Conservation (phyloP, 1,284 basidiomycete species). For the Puccinia novopanici region DNA sequence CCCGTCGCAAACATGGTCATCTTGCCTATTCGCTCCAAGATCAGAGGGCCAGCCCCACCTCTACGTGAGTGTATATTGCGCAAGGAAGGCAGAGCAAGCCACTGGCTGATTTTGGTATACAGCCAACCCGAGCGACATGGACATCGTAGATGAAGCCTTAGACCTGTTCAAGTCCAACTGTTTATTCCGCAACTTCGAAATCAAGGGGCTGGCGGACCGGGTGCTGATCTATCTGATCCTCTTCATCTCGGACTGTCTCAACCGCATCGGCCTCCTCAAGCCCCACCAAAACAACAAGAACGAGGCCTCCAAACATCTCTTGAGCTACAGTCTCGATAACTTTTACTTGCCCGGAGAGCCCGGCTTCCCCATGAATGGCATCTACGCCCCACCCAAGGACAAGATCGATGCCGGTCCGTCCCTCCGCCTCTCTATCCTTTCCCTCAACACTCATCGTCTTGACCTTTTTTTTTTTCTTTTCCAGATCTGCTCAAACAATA, state of each 20-base stretch:
- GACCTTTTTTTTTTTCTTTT: background rate
- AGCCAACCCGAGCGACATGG: constrained; percentile 75
- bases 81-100: background rate
- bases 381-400: constrained; percentile 79
- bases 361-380: constrained; percentile 86
- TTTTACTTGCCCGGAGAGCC: constrained; percentile 96
- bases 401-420: constrained; percentile 79
- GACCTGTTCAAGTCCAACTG: constrained; percentile 99
- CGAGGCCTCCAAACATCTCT: constrained; percentile 45
- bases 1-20: constrained; percentile 87
- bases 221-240: constrained; percentile 96
- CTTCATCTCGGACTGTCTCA: constrained; percentile 94
- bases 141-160: constrained; percentile 94
- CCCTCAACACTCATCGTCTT: background rate
- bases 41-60: constrained; percentile 83
- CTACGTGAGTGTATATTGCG: constrained; percentile 66
- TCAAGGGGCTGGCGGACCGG: constrained; percentile 92
- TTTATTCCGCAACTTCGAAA: constrained; percentile 99
- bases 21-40: constrained; percentile 85
- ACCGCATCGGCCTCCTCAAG: constrained; percentile 70
- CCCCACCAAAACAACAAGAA: constrained; percentile 30
- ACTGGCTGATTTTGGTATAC: background rate
- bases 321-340: constrained; percentile 71
- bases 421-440: constrained; percentile 48
- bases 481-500: constrained; percentile 85